Percentiles rank a stretch among this genome's conserved stretches.
Conservation (phyloP, 345 rosid species). For the Theobroma cacao region DNA sequence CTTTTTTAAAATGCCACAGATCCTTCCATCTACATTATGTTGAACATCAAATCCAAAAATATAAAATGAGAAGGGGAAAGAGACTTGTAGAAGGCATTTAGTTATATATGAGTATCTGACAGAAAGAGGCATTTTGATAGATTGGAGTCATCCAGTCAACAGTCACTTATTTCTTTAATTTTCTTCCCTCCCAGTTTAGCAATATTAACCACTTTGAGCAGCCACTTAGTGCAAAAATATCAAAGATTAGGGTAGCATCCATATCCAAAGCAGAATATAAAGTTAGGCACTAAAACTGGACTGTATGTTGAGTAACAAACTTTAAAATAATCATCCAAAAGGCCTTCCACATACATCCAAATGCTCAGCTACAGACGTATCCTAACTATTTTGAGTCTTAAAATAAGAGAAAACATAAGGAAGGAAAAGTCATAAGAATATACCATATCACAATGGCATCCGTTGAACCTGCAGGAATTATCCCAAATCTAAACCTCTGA, state of each 20-base stretch:
- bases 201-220: not conserved
- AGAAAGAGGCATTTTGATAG: not conserved
- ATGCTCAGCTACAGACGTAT: not conserved
- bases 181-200: not conserved
- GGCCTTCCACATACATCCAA: not conserved
- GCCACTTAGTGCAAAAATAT: constrained; percentile 11
- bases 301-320: not conserved
- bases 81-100: not conserved
- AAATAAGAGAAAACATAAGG: not conserved
- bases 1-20: not conserved
- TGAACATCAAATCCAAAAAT: not conserved
- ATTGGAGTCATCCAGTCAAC: not conserved
- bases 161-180: not conserved
- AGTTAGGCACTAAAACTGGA: not conserved
- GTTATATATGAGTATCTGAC: not conserved
- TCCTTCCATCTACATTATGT: not conserved
- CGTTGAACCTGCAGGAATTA: constrained; percentile 94
- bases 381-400: not conserved
- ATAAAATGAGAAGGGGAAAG: not conserved
- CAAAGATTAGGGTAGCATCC: not conserved
- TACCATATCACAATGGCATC: constrained; percentile 92
- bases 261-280: not conserved
- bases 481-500: constrained; percentile 64
- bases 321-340: not conserved
- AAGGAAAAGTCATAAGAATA: constrained; percentile 15